Conservation (phyloP, 1,139 yeast genomes). For the Geotrichum fermentans region DNA sequence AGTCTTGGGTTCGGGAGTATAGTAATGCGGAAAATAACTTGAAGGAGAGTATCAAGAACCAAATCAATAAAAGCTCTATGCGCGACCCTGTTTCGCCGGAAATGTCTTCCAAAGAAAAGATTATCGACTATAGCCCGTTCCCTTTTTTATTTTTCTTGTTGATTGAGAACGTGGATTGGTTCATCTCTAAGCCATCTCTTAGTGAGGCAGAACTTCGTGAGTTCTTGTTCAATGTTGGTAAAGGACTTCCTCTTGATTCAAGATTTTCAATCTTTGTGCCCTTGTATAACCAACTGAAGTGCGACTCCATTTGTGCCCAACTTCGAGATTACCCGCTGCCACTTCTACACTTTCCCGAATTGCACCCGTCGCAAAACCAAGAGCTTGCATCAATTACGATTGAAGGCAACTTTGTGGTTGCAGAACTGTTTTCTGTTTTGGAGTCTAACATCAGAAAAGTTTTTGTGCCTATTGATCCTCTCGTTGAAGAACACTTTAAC, state of each 20-base stretch:
- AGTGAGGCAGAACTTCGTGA: conserved; percentile 50
- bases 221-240: conserved; percentile 68
- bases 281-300: conserved; percentile 44
- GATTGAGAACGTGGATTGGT: conserved; percentile 54
- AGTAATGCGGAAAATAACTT: conserved; percentile 29
- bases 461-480: conserved; percentile 58
- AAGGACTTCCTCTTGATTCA: conserved; percentile 72
- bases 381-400: conserved; percentile 35
- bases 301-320: conserved; percentile 52
- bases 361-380: conserved; percentile 37
- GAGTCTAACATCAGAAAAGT: conserved; percentile 55
- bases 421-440: conserved; percentile 48
- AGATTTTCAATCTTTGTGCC: conserved; percentile 68
- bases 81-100: conserved; percentile 41
- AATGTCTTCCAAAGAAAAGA: conserved; percentile 46
- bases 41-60: conserved; percentile 47
- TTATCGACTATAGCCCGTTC: conserved; percentile 53
- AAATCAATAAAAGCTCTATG: conserved; percentile 52
- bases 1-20: conserved; percentile 60
- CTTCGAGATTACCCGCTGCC: conserved; percentile 70
- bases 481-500: conserved; percentile 21
- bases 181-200: conserved; percentile 53
- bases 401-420: conserved; percentile 50
- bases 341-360: conserved; percentile 40
- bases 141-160: conserved; percentile 63